phyloP scores from a whole-genome alignment of 139 green algal species.

The Limnomonas spitsbergensis region DNA sequence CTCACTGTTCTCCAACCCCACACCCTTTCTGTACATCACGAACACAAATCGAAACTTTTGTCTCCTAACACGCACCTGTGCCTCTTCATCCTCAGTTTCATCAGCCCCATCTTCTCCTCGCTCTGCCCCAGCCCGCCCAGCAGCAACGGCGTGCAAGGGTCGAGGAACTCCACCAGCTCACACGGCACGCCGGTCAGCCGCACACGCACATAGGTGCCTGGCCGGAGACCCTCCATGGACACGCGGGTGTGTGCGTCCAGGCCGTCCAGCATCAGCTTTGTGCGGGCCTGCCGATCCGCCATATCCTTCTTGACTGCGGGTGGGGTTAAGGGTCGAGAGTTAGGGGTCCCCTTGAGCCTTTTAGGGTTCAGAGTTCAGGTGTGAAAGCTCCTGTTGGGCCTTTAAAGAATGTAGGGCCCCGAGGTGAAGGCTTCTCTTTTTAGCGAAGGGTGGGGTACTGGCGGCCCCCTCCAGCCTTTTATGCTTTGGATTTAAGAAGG shows the following conservation, averaged over 20 bases:
- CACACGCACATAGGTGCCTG: conserved; percentile 87
- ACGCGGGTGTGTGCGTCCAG: conserved; percentile 70
- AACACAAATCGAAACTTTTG: background rate
- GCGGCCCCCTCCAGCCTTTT: background rate
- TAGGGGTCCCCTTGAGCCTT: background rate
- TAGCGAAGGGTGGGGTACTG: background rate
- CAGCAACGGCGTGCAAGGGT: conserved; percentile 79
- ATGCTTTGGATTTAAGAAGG: too few species aligned
- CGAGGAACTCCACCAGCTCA: conserved; percentile 85
- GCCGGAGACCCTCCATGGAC: conserved; percentile 78
- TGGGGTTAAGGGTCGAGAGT: conserved; percentile 37
- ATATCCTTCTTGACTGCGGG: conserved; percentile 83
- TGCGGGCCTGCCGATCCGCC: conserved; percentile 52
- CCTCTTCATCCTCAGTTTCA: conserved; percentile 75
- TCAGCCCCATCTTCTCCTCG: conserved; percentile 82
- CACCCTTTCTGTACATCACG: background rate
- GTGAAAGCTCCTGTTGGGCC: too few species aligned
- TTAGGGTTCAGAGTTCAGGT: too few species aligned
- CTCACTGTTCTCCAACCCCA: background rate
- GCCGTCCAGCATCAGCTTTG: conserved; percentile 65
- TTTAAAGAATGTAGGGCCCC: too few species aligned
- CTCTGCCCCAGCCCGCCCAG: conserved; percentile 74
- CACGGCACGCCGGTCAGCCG: conserved; percentile 77
- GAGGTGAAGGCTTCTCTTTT: conserved; percentile 2
- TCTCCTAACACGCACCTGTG: too few species aligned